These are phyloP conservation scores for Cystobasidium pallidum DNA, from an alignment of 1,284 basidiomycete species.

Conservation along the genomic window DNA sequence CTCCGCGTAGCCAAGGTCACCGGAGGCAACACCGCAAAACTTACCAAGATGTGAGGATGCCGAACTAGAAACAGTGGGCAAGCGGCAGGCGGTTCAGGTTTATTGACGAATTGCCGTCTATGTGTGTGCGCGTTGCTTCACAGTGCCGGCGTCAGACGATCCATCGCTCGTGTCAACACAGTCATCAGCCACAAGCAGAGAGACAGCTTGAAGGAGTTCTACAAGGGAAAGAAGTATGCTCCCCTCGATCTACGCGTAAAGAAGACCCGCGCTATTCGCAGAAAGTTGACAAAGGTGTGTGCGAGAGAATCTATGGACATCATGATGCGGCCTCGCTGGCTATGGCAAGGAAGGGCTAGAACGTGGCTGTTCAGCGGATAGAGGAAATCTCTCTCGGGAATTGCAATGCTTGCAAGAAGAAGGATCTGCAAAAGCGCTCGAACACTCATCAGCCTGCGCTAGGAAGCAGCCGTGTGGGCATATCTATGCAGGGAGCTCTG, in stretches of 20 bases:
- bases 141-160: conserved; percentile 97
- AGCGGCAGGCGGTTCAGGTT: no score
- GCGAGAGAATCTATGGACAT: neutral
- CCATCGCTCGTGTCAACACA: conserved; percentile 96
- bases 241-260: conserved; percentile 97
- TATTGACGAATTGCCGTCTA: no score
- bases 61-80: neutral
- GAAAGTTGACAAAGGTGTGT: conserved; percentile 85
- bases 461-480: no score
- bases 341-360: neutral
- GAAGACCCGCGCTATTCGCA: conserved; percentile 98
- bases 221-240: conserved; percentile 95
- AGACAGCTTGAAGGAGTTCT: conserved; percentile 94
- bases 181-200: conserved; percentile 99
- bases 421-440: no score
- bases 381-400: neutral
- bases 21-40: conserved; percentile 91
- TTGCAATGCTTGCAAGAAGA: neutral
- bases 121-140: neutral
- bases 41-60: conserved; percentile 97
- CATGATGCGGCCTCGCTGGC: neutral
- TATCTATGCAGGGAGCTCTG: neutral
- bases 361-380: neutral
- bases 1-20: conserved; percentile 92
- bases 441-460: no score